Base-by-base conservation (phyloP, 2,329 filamentous ascomycete species). In the Fusarium luffae region DNA sequence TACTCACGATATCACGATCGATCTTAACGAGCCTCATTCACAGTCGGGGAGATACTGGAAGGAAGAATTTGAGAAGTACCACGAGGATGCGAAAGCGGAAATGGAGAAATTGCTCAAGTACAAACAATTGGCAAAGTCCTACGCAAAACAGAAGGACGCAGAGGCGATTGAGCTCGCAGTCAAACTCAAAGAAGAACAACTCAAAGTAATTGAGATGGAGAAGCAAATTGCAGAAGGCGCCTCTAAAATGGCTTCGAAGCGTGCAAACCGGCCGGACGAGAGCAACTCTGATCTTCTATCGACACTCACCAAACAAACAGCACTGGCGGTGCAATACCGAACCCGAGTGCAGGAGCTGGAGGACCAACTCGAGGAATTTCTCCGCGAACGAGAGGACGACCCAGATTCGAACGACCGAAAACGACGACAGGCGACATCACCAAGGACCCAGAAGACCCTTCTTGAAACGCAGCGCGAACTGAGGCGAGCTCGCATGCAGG, bases 21-120 rank as follows among this genome's bases (percentile, higher is more conserved):
- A 94, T 73, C 81, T 93, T 50, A 90, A 91, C 67, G 89, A 93
- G 73, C 92, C 92, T 9, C 87, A 89, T 68, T 93, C 92, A 3
- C 87, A 91, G 63, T 93, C 92, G 6, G 92, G 92, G 9, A 89
- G 87, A 73, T 94, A 92, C 79, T 95, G 92, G 92, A 94, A 94
- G 79, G 85, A 88, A 25, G 88, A 93, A 75, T 94, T 92, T 73
- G 86, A 93, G 70, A 86, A 85, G 57, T 95, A 94, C 75, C 89
- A 92, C 50, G 84, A 88, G 46, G 90, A 92, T 67, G 92, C 92
- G 68, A 89, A 88, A 77, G 85, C 84, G 44, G 91, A 94, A 78
- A 90, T 94, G 84, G 89, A 90, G 81, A 93, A 91, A 81, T 84
- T 95, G 75, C 86, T 94, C 76, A 89, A 88, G 76, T 94, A 94